These are phyloP conservation scores for Chlamydomonas incerta DNA, from an alignment of 139 green algal species.

Conservation along the genomic window DNA sequence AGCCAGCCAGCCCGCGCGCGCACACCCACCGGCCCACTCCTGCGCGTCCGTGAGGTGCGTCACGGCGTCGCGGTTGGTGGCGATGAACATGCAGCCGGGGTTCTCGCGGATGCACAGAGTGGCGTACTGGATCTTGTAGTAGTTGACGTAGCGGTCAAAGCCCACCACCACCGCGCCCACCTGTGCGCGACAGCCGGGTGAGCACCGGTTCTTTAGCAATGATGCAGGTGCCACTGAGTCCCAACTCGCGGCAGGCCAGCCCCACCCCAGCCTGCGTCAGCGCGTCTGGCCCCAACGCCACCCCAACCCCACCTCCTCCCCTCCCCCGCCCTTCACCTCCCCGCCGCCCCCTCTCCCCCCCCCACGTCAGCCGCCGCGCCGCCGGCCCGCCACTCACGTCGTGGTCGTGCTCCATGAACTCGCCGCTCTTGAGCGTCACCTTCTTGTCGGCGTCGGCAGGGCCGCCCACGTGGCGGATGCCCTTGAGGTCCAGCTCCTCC, in stretches of 20 bases:
- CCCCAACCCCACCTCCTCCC: no score
- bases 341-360: not conserved
- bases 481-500: slow-evolving; percentile 96
- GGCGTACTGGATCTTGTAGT: slow-evolving; percentile 99
- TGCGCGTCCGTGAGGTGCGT: slow-evolving; percentile 98
- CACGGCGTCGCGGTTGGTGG: slow-evolving; percentile 97
- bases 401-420: slow-evolving; percentile 90
- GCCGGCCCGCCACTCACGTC: slow-evolving; percentile 83
- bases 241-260: no score
- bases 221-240: no score
- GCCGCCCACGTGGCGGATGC: slow-evolving; percentile 93
- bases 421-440: slow-evolving; percentile 87
- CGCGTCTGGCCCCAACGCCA: no score
- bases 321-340: not conserved
- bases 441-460: slow-evolving; percentile 88
- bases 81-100: slow-evolving; percentile 98
- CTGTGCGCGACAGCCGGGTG: slow-evolving; percentile 68
- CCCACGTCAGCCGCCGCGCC: no score
- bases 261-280: no score
- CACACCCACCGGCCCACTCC: slow-evolving; percentile 69
- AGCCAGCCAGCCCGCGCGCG: no score
- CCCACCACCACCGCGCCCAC: slow-evolving; percentile 97
- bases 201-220: no score
- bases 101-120: slow-evolving; percentile 99
- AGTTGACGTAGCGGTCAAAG: slow-evolving; percentile 99